Base-by-base conservation (phyloP, 1,284 basidiomycete genomes). In the Naganishia liquefaciens region DNA sequence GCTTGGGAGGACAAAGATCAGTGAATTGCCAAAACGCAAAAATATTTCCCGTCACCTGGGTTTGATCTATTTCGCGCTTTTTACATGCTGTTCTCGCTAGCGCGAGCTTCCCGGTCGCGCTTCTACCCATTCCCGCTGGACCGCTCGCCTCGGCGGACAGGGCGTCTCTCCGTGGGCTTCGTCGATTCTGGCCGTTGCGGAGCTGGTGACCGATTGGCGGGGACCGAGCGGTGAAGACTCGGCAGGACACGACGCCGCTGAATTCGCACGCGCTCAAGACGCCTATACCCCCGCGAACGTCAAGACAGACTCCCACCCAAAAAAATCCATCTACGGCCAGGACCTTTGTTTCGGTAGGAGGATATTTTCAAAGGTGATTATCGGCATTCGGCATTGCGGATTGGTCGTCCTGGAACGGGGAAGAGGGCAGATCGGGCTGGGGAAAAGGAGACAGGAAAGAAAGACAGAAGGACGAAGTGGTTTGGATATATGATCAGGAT, bases 281-380 rank as follows among this genome's bases (percentile, higher is more conserved):
- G 57, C 46, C 44, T 60, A 40, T 50, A 37, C 28, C 33, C 33
- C 33, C 30, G 51, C 51, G 51, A 53, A 53, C 51, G 51, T 60
- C 57, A 40, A 47, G 46, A 47, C 33, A 60, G 57, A 60, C 57
- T 60, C 57, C 47, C 23, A 46, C 57, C 43, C 49, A 49, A 50
- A 30, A n/a, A 30, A 46, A 47, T 25, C 43, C 21, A 37, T 60
- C 57, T 60, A 60, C 55, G 44, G 43, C 55, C 46, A 58, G 43
- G 43, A 46, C 54, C 43, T 57, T 58, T 60, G 57, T 60, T 60
- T 60, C 57, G 57, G 57, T 60, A 60, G 57, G 57, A 33, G 47
- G 54, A 55, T 55, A 55, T 60, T 50, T 60, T 60, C 6, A 60
- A 60, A 60, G 57, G 57, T 60, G 57, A 60, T 27, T 50, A 40